phyloP scores from a whole-genome alignment of 164 flowering plant species.

The Sextonia rubra region DNA sequence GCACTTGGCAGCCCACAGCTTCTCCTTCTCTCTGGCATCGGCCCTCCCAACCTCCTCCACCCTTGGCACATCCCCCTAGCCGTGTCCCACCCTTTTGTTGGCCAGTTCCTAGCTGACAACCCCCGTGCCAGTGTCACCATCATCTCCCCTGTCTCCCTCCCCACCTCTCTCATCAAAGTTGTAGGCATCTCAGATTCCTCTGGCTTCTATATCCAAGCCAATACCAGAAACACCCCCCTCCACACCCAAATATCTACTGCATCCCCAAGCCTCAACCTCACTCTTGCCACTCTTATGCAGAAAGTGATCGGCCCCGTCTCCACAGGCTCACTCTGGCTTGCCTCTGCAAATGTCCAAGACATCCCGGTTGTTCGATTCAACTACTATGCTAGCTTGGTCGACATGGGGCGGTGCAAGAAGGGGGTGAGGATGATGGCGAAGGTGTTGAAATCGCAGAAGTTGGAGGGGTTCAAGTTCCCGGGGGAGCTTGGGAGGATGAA shows the following conservation, averaged over 20 bases:
- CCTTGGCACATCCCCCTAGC: slow-evolving; percentile 72
- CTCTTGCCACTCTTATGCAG: slow-evolving; percentile 80
- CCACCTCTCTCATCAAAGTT: slow-evolving; percentile 73
- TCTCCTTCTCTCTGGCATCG: slow-evolving; percentile 58
- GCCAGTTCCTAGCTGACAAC: slow-evolving; percentile 66
- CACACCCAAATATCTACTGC: too few species aligned
- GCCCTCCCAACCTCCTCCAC: slow-evolving; percentile 60
- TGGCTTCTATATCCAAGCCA: slow-evolving; percentile 68
- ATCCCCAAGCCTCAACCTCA: slow-evolving; percentile 45
- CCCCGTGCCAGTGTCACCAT: slow-evolving; percentile 76
- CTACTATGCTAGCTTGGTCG: slow-evolving; percentile 54
- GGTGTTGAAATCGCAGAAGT: slow-evolving; percentile 41
- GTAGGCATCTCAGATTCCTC: slow-evolving; percentile 61
- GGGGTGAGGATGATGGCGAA: slow-evolving; percentile 62
- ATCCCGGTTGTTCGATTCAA: slow-evolving; percentile 76
- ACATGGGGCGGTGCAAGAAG: slow-evolving; percentile 53
- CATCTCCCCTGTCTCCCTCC: slow-evolving; percentile 53
- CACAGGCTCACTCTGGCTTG: slow-evolving; percentile 54
- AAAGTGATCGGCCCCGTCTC: slow-evolving; percentile 68
- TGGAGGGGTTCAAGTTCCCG: slow-evolving; percentile 59
- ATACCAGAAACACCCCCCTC: slow-evolving; percentile 61
- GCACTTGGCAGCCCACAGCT: slow-evolving; percentile 91
- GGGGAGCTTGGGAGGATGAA: slow-evolving; percentile 37
- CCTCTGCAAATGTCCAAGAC: slow-evolving; percentile 57
- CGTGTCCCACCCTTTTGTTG: slow-evolving; percentile 56